Evolutionary conservation across 2,329 filamentous ascomycete genomes (phyloP).

Genomic region (Trichoderma citrinoviride): DNA sequence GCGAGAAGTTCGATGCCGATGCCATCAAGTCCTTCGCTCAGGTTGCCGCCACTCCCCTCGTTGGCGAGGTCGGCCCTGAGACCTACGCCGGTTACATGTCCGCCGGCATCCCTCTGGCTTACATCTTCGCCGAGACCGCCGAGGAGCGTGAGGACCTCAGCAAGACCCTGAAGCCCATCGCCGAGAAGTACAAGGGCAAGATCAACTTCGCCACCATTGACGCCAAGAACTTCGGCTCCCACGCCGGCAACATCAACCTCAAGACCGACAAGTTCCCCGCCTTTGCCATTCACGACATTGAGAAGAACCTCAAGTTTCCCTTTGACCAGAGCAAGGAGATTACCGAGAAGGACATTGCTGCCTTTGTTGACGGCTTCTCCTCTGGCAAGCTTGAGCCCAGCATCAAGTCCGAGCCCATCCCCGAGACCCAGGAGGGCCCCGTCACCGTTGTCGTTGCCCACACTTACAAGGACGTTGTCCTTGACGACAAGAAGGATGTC

Average conservation of each 20-base stretch:
- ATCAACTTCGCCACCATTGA: slow-evolving; percentile 99
- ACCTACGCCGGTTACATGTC: slow-evolving; percentile 96
- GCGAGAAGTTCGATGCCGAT: slow-evolving; percentile 74
- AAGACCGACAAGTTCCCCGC: slow-evolving; percentile 93
- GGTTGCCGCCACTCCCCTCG: slow-evolving; percentile 79
- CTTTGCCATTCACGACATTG: slow-evolving; percentile 94
- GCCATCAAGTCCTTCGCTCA: slow-evolving; percentile 81
- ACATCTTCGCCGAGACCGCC: slow-evolving; percentile 91
- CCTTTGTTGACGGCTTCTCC: slow-evolving; percentile 82
- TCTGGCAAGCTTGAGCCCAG: slow-evolving; percentile 88
- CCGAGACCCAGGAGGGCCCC: slow-evolving; percentile 86
- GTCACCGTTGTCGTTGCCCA: slow-evolving; percentile 89
- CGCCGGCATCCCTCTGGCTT: slow-evolving; percentile 86
- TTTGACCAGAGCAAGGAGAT: slow-evolving; percentile 83
- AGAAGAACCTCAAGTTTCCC: slow-evolving; percentile 97
- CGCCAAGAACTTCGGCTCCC: slow-evolving; percentile 87
- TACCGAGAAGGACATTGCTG: slow-evolving; percentile 65
- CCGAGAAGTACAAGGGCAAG: slow-evolving; percentile 86
- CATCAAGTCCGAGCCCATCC: slow-evolving; percentile 97
- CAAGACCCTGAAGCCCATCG: slow-evolving; percentile 76
- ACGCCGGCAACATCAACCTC: slow-evolving; percentile 95
- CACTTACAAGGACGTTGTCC: slow-evolving; percentile 86
- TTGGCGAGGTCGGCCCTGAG: slow-evolving; percentile 95
- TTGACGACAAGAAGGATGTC: slow-evolving; percentile 94
- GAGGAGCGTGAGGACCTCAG: slow-evolving; percentile 84